Conservation (phyloP, 495 filamentous ascomycete species). For the Cetradonia linearis region DNA sequence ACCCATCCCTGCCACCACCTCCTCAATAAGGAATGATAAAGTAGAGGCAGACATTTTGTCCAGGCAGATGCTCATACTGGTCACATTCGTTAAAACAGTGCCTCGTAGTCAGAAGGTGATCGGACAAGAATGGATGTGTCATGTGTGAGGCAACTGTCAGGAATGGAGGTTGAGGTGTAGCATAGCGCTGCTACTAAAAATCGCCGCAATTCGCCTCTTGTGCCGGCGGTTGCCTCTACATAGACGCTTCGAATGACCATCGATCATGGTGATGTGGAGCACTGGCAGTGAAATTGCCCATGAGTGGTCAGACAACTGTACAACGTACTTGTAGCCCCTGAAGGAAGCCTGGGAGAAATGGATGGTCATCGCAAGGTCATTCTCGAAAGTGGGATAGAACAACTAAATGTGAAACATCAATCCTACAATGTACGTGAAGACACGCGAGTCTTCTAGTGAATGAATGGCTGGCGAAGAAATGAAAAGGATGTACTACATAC, state of each 20-base stretch:
- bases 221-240: constrained; percentile 7
- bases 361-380: background rate
- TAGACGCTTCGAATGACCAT: constrained; percentile 9
- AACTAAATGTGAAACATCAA: background rate
- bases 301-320: background rate
- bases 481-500: constrained; percentile 9
- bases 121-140: constrained; percentile 20
- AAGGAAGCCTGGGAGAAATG: background rate
- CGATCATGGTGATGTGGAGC: background rate
- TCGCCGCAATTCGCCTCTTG: background rate
- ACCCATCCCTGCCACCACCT: constrained; percentile 16
- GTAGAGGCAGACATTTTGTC: background rate
- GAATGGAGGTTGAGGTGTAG: constrained; percentile 16
- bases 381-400: background rate
- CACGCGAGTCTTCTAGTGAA: constrained; percentile 8
- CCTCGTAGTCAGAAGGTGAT: constrained; percentile 14
- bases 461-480: constrained; percentile 18
- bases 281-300: constrained; percentile 7
- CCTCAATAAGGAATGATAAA: constrained; percentile 1
- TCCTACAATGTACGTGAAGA: background rate
- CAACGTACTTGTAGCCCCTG: background rate
- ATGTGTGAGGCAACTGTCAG: constrained; percentile 10
- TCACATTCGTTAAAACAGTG: constrained; percentile 13
- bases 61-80: constrained; percentile 6
- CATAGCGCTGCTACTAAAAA: background rate